These are phyloP conservation scores for Meyerozyma smithsonii DNA, from an alignment of 1,139 yeast species.

Conservation along the genomic window DNA sequence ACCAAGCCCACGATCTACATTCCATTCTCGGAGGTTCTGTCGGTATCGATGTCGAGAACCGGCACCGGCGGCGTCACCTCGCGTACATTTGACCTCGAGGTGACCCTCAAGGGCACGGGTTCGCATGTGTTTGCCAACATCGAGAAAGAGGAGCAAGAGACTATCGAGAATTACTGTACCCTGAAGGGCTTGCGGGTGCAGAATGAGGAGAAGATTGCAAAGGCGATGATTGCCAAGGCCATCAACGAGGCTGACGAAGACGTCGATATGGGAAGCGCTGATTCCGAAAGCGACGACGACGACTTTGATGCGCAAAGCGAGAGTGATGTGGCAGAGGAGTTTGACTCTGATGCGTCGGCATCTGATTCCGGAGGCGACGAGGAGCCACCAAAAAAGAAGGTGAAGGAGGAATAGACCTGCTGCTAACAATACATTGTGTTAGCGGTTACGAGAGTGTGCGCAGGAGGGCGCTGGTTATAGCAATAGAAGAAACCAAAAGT, in stretches of 20 bases:
- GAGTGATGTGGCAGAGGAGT: conserved; percentile 83
- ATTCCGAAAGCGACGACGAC: conserved; percentile 64
- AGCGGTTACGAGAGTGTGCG: too few species aligned
- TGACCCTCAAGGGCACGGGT: conserved; percentile 60
- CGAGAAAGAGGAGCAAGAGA: conserved; percentile 82
- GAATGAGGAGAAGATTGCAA: conserved; percentile 87
- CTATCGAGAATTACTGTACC: conserved; percentile 69
- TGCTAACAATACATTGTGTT: neutral
- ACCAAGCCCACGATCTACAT: conserved; percentile 93
- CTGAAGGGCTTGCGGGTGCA: conserved; percentile 76
- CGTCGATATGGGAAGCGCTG: conserved; percentile 75
- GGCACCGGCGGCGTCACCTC: conserved; percentile 73
- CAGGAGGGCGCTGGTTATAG: too few species aligned
- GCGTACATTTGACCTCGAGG: conserved; percentile 89
- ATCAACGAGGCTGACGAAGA: conserved; percentile 68
- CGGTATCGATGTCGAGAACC: conserved; percentile 81
- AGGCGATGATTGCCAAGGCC: conserved; percentile 72
- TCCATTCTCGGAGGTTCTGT: conserved; percentile 76
- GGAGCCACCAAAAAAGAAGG: conserved; percentile 43
- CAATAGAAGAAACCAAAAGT: too few species aligned
- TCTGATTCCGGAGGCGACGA: conserved; percentile 37
- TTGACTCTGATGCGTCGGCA: conserved; percentile 63
- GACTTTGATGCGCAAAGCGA: conserved; percentile 62
- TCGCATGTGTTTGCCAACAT: conserved; percentile 86
- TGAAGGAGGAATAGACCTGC: conserved; percentile 21